Base-by-base conservation (phyloP, 257 asterid genomes). In the Solanum infundibuliforme region DNA sequence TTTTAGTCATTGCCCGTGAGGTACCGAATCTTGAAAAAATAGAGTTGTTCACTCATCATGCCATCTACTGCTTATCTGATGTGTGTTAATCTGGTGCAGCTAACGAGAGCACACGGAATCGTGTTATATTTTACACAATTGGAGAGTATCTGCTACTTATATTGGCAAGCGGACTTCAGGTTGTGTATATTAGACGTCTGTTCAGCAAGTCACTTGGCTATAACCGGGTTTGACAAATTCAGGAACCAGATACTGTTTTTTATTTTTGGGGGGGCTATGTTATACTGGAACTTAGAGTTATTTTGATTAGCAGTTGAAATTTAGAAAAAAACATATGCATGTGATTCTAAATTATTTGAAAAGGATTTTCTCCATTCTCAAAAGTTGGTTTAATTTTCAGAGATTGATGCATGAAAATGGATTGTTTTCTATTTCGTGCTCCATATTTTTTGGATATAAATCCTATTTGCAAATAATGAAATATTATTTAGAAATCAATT, bases 91-190 rank as follows among this genome's bases (percentile, higher is more conserved):
- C 52, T 62, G 21, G 38, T 92, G 92, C 98, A 96, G 99, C 97
- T 10, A 96, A 94, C 29, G 98, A 95, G 93, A 95, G 96, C 90
- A 96, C 98, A 21, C 88, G 95, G 65, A 92, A 84, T 89, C 98
- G 98, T 0, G 98, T 96, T n/a, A 94, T 96, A 43, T 91, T 91
- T 76, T 96, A 95, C 96, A 94, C 98, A 1, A 90, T 94, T 18
- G 98, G 93, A 36, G 99, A 95, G 65, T 96, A 96, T 92, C n/a
- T 93, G 12, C 83, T 94, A 90, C 92, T 95, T 87, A 94, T 91
- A 83, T 85, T 90, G 32, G 93, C 91, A 34, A 95, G 98, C 48
- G 91, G 91, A 48, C 93, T 96, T 88, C 99, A 95, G 88, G 96
- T 92, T n/a, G 68, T 91, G 62, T 94, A 92, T 89, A 93, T 96